phyloP scores from a whole-genome alignment of 108 stramenopile genomes.

The Cyclotella choctawhatcheeana region DNA sequence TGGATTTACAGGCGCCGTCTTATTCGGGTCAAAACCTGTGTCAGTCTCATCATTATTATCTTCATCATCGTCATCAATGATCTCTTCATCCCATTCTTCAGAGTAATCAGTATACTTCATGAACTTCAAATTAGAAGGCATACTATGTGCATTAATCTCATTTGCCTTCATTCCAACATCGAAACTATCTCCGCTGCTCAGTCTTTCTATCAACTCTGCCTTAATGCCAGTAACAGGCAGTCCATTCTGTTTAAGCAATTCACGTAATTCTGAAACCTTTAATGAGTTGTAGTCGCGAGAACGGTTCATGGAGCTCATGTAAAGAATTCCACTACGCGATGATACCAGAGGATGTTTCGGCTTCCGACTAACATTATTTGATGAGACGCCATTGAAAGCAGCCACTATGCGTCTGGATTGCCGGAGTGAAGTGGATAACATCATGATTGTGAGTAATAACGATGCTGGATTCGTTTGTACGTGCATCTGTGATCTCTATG shows the following conservation, averaged over 20 bases:
- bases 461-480: too few relatives aligned
- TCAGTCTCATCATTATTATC: slow-evolving; percentile 7
- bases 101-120: slow-evolving; percentile 13
- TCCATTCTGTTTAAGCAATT: slow-evolving; percentile 34
- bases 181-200: too few relatives aligned
- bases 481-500: too few relatives aligned
- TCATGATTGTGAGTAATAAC: too few relatives aligned
- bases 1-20: neutral
- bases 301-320: slow-evolving; percentile 23
- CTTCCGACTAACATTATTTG: too few relatives aligned
- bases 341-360: too few relatives aligned
- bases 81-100: slow-evolving; percentile 21
- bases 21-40: too few relatives aligned
- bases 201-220: slow-evolving; percentile 16
- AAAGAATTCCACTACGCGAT: neutral
- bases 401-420: too few relatives aligned
- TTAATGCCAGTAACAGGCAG: slow-evolving; percentile 52
- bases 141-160: neutral
- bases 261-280: slow-evolving; percentile 52
- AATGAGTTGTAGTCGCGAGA: slow-evolving; percentile 22
- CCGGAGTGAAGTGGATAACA: too few relatives aligned
- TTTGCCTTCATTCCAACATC: too few relatives aligned
- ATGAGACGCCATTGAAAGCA: too few relatives aligned
- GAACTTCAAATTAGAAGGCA: slow-evolving; percentile 30
- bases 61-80: slow-evolving; percentile 26